phyloP scores from a whole-genome alignment of 1,139 yeast species.

The Blastobotrys buckinghamii region DNA sequence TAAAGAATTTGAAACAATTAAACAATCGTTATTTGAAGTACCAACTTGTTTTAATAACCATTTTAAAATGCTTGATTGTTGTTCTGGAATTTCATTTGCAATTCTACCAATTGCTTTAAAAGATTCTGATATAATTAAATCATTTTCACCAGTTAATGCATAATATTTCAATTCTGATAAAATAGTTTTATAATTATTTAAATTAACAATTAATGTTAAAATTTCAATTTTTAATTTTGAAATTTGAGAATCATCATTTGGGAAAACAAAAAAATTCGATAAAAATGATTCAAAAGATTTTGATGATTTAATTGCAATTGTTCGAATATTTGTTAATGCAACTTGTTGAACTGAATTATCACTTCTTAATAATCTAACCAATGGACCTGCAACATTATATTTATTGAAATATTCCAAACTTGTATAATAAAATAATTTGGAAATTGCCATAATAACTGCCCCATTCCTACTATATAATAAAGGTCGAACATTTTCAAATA shows the following conservation, averaged over 20 bases:
- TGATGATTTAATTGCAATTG: slow-evolving; percentile 38
- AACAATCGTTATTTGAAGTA: slow-evolving; percentile 20
- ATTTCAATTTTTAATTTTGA: slow-evolving; percentile 59
- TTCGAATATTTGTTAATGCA: slow-evolving; percentile 30
- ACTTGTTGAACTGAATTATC: slow-evolving; percentile 31
- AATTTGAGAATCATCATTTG: slow-evolving; percentile 46
- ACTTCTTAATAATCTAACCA: slow-evolving; percentile 42
- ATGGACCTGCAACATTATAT: slow-evolving; percentile 44
- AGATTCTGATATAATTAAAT: slow-evolving; percentile 45
- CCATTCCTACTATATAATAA: slow-evolving; percentile 50
- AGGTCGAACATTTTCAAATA: slow-evolving; percentile 43
- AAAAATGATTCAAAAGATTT: slow-evolving; percentile 43
- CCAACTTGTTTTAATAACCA: slow-evolving; percentile 45
- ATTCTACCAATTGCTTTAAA: slow-evolving; percentile 53
- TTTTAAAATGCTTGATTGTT: slow-evolving; percentile 27
- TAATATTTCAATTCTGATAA: slow-evolving; percentile 66
- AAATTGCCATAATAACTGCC: slow-evolving; percentile 57
- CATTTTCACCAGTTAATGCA: slow-evolving; percentile 36
- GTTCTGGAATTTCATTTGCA: slow-evolving; percentile 38
- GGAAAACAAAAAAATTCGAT: slow-evolving; percentile 48
- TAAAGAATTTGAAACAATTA: slow-evolving; percentile 52
- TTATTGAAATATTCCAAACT: slow-evolving; percentile 47
- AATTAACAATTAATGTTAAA: slow-evolving; percentile 51
- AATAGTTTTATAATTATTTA: slow-evolving; percentile 46
- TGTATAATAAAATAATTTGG: slow-evolving; percentile 49